Conservation (phyloP, 768 basidiomycete species). For the Tylopilus intermedius region DNA sequence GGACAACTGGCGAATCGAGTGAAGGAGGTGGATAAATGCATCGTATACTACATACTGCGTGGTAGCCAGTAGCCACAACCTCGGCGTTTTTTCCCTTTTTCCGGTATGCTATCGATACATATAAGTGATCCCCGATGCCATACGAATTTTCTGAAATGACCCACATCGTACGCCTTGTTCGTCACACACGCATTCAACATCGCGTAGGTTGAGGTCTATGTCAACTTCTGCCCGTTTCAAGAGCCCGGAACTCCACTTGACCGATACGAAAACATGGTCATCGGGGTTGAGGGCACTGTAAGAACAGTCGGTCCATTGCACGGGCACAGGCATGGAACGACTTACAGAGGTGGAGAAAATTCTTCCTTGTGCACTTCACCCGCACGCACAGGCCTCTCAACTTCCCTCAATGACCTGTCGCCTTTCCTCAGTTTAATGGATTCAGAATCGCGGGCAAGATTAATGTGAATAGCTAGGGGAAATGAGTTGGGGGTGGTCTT, state of each 20-base stretch:
- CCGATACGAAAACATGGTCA: background rate
- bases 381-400: background rate
- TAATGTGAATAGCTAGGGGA: background rate
- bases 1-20: constrained; percentile 3
- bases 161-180: constrained; percentile 1
- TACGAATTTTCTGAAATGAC: background rate
- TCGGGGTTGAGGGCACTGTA: constrained; percentile 2
- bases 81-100: constrained; percentile 7
- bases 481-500: background rate
- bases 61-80: constrained; percentile 2
- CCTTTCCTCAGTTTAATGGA: constrained; percentile 3
- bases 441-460: constrained; percentile 4
- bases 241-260: background rate
- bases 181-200: background rate
- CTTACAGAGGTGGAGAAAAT: constrained; percentile 10
- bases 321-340: background rate
- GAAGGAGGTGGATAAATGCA: background rate
- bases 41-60: background rate
- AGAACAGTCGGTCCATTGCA: background rate
- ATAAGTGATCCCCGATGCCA: background rate
- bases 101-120: constrained; percentile 3
- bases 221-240: background rate
- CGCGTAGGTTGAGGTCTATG: constrained; percentile 4
- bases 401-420: background rate
- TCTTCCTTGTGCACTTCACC: background rate